Base-by-base conservation (phyloP, 2,329 filamentous ascomycete species). In the Cytospora piceae region DNA sequence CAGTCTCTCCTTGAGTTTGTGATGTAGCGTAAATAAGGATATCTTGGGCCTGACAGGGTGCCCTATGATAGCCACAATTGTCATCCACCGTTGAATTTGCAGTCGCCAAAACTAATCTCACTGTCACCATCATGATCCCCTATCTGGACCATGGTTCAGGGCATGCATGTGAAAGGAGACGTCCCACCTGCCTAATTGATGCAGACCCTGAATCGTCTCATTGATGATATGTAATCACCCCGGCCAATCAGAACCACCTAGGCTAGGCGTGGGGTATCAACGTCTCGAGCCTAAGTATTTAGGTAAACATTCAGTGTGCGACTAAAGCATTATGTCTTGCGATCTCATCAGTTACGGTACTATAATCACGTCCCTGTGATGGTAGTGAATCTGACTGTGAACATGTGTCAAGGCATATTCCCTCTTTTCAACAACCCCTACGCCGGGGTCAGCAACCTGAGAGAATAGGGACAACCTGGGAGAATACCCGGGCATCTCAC, bases 371-470 rank as follows among this genome's bases (percentile, higher is more conserved):
- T 46, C 7, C 20, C 42, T 49, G 22, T n/a, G 20, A 55, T 66
- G 64, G 39, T 37, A 59, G 15, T 31, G 29, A 39, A 32, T 22
- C 42, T 46, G 20, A 20, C 27, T 59, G 27, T 31, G 27, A 63
- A 22, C 34, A 71, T 67, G 59, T 22, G 42, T 54, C 58, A 61
- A 66, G 58, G 52, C n/a, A 55, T 57, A 24, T 15, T 54, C 34
- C 24, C 51, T 65, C 24, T 62, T 29, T 15, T 64, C 67, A 75
- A 80, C 80, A 83, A 77, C 82, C 83, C 83, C 82, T 84, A 82
- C 72, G 82, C 68, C 70, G 82, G 82, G 83, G 82, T 83, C 68
- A 51, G 49, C 32, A 55, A 34, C 53, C 49, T 63, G 59, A 58
- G 55, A 80, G 78, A 69, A 63, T 60, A 60, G 63, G 68, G 66